Percentiles rank a stretch among this genome's conserved stretches.
Evolutionary conservation across 1,284 basidiomycete species (phyloP).

Genomic region (Phaffia rhodozyma): DNA sequence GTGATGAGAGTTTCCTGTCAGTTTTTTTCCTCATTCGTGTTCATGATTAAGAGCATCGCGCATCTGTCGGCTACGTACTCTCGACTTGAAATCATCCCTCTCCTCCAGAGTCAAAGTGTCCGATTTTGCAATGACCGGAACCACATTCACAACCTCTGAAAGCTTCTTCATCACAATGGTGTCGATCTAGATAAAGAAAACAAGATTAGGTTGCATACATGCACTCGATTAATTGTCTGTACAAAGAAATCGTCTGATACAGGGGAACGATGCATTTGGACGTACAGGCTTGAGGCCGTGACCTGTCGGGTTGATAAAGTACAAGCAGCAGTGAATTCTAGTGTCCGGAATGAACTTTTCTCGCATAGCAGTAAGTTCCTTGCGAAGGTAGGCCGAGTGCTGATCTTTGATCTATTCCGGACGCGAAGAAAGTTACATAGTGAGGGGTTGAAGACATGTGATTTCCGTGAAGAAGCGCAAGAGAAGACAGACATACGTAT

Average conservation of each 20-base stretch:
- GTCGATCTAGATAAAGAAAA: constrained; percentile 49
- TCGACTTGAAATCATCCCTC: constrained; percentile 81
- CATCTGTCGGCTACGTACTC: constrained; percentile 41
- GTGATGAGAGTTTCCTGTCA: too few relatives aligned
- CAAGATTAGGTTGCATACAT: not conserved
- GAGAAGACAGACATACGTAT: constrained; percentile 54
- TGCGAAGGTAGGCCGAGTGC: constrained; percentile 95
- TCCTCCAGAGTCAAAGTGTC: constrained; percentile 91
- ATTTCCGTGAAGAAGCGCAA: not conserved
- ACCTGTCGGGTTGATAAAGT: constrained; percentile 96
- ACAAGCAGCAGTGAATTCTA: constrained; percentile 93
- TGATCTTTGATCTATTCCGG: constrained; percentile 55
- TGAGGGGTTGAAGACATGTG: not conserved
- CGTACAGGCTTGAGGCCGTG: constrained; percentile 65
- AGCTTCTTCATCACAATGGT: constrained; percentile 98
- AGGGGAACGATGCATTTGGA: not conserved
- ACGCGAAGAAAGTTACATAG: constrained; percentile 10
- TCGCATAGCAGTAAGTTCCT: constrained; percentile 96
- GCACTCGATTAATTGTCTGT: not conserved
- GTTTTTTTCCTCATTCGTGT: not conserved
- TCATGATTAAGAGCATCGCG: not conserved
- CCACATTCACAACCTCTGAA: constrained; percentile 95
- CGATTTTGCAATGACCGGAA: constrained; percentile 97
- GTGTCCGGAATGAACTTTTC: constrained; percentile 98
- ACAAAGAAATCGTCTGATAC: too few relatives aligned